phyloP scores from a whole-genome alignment of 2,329 filamentous ascomycete genomes.

The Penicillium sp. region DNA sequence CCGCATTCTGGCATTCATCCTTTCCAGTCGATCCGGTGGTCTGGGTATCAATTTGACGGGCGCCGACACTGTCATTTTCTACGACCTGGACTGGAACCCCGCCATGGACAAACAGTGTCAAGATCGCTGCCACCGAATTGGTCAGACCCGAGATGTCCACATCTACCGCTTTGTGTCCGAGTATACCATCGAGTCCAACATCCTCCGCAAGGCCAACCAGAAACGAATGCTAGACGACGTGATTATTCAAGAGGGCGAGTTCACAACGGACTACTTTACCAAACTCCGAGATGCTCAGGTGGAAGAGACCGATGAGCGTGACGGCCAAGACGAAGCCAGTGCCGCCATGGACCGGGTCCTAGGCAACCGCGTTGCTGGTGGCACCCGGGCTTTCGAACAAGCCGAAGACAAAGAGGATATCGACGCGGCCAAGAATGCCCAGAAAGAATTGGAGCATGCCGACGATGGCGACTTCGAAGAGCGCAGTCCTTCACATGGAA shows the following conservation, averaged over 20 bases:
- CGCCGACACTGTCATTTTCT: constrained; percentile 97
- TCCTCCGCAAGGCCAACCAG: constrained; percentile 92
- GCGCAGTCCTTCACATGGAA: constrained; percentile 44
- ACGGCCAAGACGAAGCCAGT: constrained; percentile 70
- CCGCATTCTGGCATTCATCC: constrained; percentile 90
- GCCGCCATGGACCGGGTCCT: constrained; percentile 85
- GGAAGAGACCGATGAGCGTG: constrained; percentile 59
- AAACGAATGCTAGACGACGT: constrained; percentile 98
- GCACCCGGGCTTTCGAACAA: constrained; percentile 75
- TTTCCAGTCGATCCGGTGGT: constrained; percentile 91
- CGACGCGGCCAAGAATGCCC: constrained; percentile 79
- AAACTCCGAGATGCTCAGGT: constrained; percentile 70
- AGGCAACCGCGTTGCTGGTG: constrained; percentile 64
- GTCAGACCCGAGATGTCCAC: constrained; percentile 94
- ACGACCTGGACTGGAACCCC: constrained; percentile 98
- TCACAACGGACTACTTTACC: constrained; percentile 95
- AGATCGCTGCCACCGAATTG: constrained; percentile 94
- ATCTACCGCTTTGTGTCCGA: constrained; percentile 94
- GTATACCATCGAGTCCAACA: constrained; percentile 97
- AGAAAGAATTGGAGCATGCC: constrained; percentile 80
- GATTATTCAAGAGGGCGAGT: constrained; percentile 96
- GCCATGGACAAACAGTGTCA: constrained; percentile 99
- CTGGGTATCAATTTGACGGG: constrained; percentile 95
- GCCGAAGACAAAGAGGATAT: constrained; percentile 94
- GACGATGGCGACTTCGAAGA: constrained; percentile 85